A percentile compares a stretch with the other conserved stretches of the same genome.
Evolutionary conservation across 1,284 basidiomycete genomes (phyloP).

Genomic region (Spongiforma sp.): DNA sequence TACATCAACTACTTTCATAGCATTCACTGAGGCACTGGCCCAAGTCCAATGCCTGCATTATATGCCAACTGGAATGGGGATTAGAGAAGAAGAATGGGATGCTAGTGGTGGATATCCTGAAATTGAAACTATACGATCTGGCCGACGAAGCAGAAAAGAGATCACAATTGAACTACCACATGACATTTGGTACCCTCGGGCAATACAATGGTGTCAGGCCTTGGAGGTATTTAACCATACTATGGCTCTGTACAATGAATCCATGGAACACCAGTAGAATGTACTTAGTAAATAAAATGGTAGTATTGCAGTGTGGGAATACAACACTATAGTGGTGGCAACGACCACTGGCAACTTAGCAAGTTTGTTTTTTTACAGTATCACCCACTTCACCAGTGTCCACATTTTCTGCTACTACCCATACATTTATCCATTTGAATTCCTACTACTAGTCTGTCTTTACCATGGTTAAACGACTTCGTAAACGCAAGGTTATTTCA

Average conservation of each 20-base stretch:
- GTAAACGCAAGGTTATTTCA: not conserved
- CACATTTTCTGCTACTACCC: not conserved
- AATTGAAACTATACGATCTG: not conserved
- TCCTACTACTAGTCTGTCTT: no score
- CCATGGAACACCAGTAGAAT: not conserved
- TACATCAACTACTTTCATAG: not conserved
- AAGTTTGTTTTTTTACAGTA: no score
- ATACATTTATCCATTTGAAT: no score
- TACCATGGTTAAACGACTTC: not conserved
- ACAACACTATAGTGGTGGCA: no score
- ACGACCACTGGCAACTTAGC: no score
- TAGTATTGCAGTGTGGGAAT: no score
- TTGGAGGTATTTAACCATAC: not conserved
- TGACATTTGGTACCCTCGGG: not conserved
- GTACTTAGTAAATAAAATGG: no score
- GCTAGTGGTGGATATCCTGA: not conserved
- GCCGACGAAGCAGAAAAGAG: not conserved
- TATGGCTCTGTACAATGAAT: not conserved
- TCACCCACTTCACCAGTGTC: not conserved
- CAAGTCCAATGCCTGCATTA: not conserved
- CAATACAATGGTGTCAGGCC: not conserved
- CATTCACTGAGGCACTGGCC: not conserved
- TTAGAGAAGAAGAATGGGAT: not conserved
- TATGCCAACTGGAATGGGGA: not conserved
- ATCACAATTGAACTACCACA: not conserved